Percentiles rank a stretch among this genome's conserved stretches.
Conservation (phyloP, 2,329 filamentous ascomycete species). For the Nigrospora oryzae region DNA sequence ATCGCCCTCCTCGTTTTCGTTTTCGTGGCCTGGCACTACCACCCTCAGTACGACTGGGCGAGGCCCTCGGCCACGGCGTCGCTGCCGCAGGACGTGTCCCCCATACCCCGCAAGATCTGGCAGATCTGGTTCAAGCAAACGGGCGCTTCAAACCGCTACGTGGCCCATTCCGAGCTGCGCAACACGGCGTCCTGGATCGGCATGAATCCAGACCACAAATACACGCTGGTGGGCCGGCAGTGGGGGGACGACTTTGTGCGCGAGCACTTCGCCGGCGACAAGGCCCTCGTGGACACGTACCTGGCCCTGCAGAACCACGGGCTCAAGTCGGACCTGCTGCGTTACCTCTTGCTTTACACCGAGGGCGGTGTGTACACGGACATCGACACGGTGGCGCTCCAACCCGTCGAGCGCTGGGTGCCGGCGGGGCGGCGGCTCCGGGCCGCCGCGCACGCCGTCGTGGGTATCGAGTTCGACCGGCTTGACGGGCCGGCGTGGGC, state of each 20-base stretch:
- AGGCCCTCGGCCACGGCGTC: no score
- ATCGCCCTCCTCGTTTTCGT: background rate
- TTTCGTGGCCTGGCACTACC: background rate
- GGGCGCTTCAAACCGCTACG: background rate
- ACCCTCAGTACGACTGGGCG: background rate
- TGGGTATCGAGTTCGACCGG: conserved; percentile 23
- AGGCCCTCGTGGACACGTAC: conserved; percentile 11
- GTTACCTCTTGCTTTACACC: conserved; percentile 60
- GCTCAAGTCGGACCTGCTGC: conserved; percentile 43
- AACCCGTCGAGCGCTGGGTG: conserved; percentile 40
- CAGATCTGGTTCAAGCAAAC: conserved; percentile 14
- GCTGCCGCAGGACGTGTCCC: background rate
- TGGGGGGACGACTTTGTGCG: conserved; percentile 17
- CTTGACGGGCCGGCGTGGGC: conserved; percentile 15
- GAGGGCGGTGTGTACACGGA: conserved; percentile 48
- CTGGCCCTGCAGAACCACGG: conserved; percentile 15
- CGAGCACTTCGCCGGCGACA: conserved; percentile 9
- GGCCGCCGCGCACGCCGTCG: conserved; percentile 12
- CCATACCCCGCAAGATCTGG: conserved; percentile 17
- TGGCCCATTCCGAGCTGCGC: conserved; percentile 7
- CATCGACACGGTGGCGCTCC: conserved; percentile 32
- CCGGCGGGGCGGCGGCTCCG: conserved; percentile 28
- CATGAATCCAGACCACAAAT: conserved; percentile 13
- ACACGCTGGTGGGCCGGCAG: conserved; percentile 16
- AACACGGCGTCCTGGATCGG: conserved; percentile 15